Base-by-base conservation (phyloP, 2,329 filamentous ascomycete genomes). In the Plenodomus tracheiphilus region DNA sequence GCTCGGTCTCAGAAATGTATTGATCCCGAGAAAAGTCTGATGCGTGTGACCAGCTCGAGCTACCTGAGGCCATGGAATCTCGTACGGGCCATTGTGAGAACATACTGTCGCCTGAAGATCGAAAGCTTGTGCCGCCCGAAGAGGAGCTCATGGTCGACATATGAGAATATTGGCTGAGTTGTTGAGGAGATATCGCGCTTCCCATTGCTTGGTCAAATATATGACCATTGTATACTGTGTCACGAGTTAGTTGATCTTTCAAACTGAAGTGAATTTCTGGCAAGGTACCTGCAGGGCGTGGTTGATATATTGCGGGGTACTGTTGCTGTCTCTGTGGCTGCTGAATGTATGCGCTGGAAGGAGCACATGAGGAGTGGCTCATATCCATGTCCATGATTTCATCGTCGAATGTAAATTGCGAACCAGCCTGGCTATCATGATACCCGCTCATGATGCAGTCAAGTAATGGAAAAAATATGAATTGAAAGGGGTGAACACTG, bases 31-130 rank as follows among this genome's bases (percentile, higher is more conserved):
- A 47, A 11, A 47, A 41, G 2, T 54, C 43, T 9, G 62, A 63
- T 4, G 46, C 16, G n/a, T 53, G 37, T 4, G 67, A 66, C 45
- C 51, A 59, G 5, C 50, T 51, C 7, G 65, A 66, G 20, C 38
- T 56, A 6, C 57, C 59, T 2, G 67, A 68, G 8, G 63, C 48
- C 10, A 54, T 43, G 3, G 67, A 69, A 13, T 54, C 49, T 18
- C 63, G 46, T 2, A 43, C 39, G 7, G 57, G 51, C 30, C 22
- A 48, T 15, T 58, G 40, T 3, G 64, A 66, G 39, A 62, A 64
- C 2, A 41, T 41, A 41, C 58, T 66, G 8, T 46, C 46, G 13
- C 43, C 41, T 2, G 64, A 65, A 0, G 48, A 59, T 7, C 64
- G 54, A 18, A 47, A 54, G 19, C 51, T 41, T 2, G 60, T 55